Conservation (phyloP, 164 flowering plant species). For the Pachysandra terminalis region DNA sequence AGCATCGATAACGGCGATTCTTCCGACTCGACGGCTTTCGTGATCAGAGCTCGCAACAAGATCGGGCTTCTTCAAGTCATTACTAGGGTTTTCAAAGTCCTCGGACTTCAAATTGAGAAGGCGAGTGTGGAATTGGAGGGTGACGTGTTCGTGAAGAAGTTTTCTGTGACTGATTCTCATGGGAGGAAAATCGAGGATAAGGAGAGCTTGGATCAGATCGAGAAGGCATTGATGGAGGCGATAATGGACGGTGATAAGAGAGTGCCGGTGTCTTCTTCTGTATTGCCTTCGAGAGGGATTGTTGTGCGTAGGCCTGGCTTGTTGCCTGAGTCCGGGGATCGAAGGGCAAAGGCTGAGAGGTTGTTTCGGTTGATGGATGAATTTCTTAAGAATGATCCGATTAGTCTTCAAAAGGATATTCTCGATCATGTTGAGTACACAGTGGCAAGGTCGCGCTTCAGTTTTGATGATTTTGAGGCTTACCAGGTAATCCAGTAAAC, state of each 20-base stretch:
- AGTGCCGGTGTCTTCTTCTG: conserved; percentile 1
- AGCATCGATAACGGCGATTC: conserved; percentile 20
- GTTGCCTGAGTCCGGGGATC: conserved; percentile 18
- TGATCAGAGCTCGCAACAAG: conserved; percentile 36
- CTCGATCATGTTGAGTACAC: conserved; percentile 58
- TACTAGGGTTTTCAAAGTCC: conserved; percentile 45
- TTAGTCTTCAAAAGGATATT: conserved; percentile 51
- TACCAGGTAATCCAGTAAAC: conserved; percentile 38
- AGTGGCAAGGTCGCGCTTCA: conserved; percentile 49
- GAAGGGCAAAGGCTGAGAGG: conserved; percentile 40
- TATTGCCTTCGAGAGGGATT: conserved; percentile 24
- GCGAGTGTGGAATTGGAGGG: conserved; percentile 43
- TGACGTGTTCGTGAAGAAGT: conserved; percentile 38
- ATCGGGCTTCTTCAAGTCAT: conserved; percentile 49
- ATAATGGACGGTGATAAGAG: conserved; percentile 17
- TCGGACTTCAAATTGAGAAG: conserved; percentile 40
- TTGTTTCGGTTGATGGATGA: conserved; percentile 56
- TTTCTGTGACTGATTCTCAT: conserved; percentile 40
- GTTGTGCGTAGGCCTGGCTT: conserved; percentile 38
- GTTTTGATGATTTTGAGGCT: conserved; percentile 67
- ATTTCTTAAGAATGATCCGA: conserved; percentile 45
- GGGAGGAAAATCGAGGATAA: conserved; percentile 40
- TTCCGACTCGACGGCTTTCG: conserved; percentile 34
- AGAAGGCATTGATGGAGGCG: conserved; percentile 46
- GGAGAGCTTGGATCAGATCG: conserved; percentile 34